A percentile compares a stretch with the other conserved stretches of the same genome.
phyloP scores from a whole-genome alignment of 2,329 filamentous ascomycete species.

The Zopfia rhizophila region DNA sequence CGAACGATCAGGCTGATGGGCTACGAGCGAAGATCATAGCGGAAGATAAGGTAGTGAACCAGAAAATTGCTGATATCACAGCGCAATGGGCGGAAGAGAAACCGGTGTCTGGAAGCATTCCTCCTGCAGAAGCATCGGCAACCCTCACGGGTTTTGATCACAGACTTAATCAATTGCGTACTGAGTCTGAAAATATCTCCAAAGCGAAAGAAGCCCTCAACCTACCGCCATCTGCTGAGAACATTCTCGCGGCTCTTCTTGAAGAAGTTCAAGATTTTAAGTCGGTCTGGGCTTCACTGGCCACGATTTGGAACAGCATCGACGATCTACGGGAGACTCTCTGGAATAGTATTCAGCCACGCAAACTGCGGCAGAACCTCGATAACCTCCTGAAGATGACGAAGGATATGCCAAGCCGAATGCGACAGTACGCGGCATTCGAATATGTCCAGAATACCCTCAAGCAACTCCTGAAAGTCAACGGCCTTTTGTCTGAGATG shows the following conservation, averaged over 20 bases:
- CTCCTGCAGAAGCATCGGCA: slow-evolving; percentile 85
- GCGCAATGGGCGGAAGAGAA: slow-evolving; percentile 95
- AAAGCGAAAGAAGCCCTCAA: slow-evolving; percentile 98
- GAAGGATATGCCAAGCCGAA: slow-evolving; percentile 98
- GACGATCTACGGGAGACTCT: slow-evolving; percentile 92
- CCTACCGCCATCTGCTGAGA: slow-evolving; percentile 81
- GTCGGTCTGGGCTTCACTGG: slow-evolving; percentile 95
- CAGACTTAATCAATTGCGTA: slow-evolving; percentile 84
- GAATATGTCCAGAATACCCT: slow-evolving; percentile 96
- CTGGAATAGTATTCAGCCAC: slow-evolving; percentile 95
- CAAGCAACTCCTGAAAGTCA: slow-evolving; percentile 89
- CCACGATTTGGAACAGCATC: slow-evolving; percentile 95
- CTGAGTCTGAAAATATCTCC: slow-evolving; percentile 90
- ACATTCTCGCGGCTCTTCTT: slow-evolving; percentile 83
- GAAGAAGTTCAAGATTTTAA: slow-evolving; percentile 99
- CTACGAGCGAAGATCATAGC: slow-evolving; percentile 93
- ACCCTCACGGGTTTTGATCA: slow-evolving; percentile 85
- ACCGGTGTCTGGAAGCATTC: slow-evolving; percentile 92
- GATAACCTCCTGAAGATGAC: slow-evolving; percentile 97
- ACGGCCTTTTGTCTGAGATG: slow-evolving; percentile 85
- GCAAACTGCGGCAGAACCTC: slow-evolving; percentile 89
- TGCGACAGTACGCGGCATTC: slow-evolving; percentile 99
- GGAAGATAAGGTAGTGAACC: slow-evolving; percentile 89
- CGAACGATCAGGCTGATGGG: slow-evolving; percentile 95
- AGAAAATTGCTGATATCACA: slow-evolving; percentile 87